Evolutionary conservation across 1,284 basidiomycete genomes (phyloP).

Genomic region (Ustilago curta): DNA sequence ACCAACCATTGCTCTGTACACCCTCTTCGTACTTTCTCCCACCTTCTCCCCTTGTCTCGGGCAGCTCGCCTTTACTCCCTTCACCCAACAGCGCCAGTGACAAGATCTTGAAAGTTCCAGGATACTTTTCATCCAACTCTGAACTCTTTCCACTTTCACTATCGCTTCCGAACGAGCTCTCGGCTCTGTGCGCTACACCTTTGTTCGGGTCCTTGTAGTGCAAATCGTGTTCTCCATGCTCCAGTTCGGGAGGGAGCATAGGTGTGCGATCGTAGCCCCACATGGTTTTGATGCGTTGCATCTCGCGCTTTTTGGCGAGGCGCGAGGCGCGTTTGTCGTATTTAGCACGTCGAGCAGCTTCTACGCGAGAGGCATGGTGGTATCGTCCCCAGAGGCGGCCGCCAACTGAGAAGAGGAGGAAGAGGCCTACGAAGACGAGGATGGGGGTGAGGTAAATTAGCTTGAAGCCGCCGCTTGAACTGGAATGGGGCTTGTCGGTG

Average conservation of each 20-base stretch:
- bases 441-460: conserved; percentile 56
- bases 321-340: conserved; percentile 19
- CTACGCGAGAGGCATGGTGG: conserved; percentile 44
- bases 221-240: conserved; percentile 25
- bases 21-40: conserved; percentile 37
- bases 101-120: conserved; percentile 37
- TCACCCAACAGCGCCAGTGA: conserved; percentile 28
- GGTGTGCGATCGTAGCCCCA: conserved; percentile 39
- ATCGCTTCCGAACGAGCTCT: conserved; percentile 33
- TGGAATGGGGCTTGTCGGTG: background rate
- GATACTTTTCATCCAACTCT: conserved; percentile 30
- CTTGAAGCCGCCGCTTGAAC: conserved; percentile 32
- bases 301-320: conserved; percentile 31
- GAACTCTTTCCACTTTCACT: conserved; percentile 6
- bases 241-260: conserved; percentile 26
- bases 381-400: conserved; percentile 58
- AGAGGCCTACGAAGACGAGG: conserved; percentile 48
- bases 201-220: conserved; percentile 25
- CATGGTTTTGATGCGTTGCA: conserved; percentile 46
- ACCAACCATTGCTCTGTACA: conserved; percentile 38
- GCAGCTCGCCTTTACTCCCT: conserved; percentile 23
- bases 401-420: conserved; percentile 53
- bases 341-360: conserved; percentile 19
- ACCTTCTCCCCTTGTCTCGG: conserved; percentile 20
- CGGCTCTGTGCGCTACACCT: background rate